These are phyloP conservation scores for Ceratocystiopsis minuta DNA, from an alignment of 2,329 filamentous ascomycete genomes.

Conservation along the genomic window DNA sequence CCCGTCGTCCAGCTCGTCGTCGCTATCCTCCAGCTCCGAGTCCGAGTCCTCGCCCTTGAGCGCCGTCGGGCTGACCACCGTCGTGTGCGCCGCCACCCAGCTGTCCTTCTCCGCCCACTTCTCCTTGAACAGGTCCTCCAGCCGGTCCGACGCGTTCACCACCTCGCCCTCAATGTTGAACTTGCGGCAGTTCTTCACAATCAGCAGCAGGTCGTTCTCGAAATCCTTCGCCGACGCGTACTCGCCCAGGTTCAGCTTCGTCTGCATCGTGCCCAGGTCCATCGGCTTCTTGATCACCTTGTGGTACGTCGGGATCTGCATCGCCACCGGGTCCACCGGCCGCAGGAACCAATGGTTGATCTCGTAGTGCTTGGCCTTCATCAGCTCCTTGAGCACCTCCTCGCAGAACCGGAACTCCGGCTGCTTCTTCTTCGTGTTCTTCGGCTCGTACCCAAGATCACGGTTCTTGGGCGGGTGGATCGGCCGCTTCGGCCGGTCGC, in stretches of 20 bases:
- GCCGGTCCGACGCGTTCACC: conserved; percentile 40
- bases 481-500: conserved; percentile 71
- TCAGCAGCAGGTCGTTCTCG: conserved; percentile 62
- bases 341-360: conserved; percentile 59
- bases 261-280: conserved; percentile 70
- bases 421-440: conserved; percentile 76
- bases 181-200: conserved; percentile 77
- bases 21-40: conserved; percentile 52
- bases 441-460: conserved; percentile 71
- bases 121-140: conserved; percentile 57
- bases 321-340: conserved; percentile 81
- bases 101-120: conserved; percentile 64
- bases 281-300: conserved; percentile 92
- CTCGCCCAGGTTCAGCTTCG: conserved; percentile 58
- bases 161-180: conserved; percentile 45
- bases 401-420: conserved; percentile 84
- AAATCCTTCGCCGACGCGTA: conserved; percentile 76
- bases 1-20: conserved; percentile 41
- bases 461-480: conserved; percentile 83
- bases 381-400: conserved; percentile 59
- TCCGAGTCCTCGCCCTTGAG: conserved; percentile 53
- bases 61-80: conserved; percentile 19
- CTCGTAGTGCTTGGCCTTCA: conserved; percentile 50
- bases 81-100: conserved; percentile 55
- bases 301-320: conserved; percentile 87